Evolutionary conservation across 306 rosid genomes (phyloP).

Genomic region (Prunus mongolica): DNA sequence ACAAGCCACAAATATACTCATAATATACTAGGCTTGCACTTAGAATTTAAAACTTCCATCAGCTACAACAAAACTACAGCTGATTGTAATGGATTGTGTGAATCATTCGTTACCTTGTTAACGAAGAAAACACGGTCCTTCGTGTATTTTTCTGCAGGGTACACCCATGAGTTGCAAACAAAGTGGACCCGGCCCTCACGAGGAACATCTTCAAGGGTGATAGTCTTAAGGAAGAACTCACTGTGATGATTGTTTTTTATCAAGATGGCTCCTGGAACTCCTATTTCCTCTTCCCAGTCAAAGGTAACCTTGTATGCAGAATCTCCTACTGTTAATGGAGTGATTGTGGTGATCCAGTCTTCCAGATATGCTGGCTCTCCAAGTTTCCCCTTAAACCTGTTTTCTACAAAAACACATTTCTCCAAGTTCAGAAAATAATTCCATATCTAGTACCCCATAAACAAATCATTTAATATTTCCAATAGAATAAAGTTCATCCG

Average conservation of each 20-base stretch:
- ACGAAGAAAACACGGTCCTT: constrained; percentile 51
- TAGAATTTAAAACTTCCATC: not conserved
- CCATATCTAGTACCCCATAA: not conserved
- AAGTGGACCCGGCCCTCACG: constrained; percentile 40
- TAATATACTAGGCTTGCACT: too few relatives aligned
- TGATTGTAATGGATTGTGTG: not conserved
- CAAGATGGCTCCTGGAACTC: constrained; percentile 60
- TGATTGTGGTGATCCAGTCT: constrained; percentile 37
- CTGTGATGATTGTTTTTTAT: constrained; percentile 41
- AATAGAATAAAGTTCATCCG: too few relatives aligned
- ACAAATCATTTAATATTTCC: too few relatives aligned
- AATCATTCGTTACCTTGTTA: constrained; percentile 45
- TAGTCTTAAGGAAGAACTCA: constrained; percentile 54
- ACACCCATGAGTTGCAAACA: constrained; percentile 70
- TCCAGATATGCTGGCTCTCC: constrained; percentile 58
- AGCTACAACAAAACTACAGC: too few relatives aligned
- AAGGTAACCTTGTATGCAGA: constrained; percentile 42
- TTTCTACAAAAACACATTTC: constrained; percentile 24
- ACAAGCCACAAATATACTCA: not conserved
- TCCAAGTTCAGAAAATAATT: not conserved
- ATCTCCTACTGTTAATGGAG: constrained; percentile 40
- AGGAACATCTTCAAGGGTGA: constrained; percentile 55
- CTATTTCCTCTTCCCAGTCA: constrained; percentile 48
- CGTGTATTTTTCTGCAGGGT: constrained; percentile 30
- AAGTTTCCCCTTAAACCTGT: constrained; percentile 42